A percentile compares a stretch with the other conserved stretches of the same genome.
Conservation (phyloP, 495 filamentous ascomycete species). For the Talaromyces thailandensis region DNA sequence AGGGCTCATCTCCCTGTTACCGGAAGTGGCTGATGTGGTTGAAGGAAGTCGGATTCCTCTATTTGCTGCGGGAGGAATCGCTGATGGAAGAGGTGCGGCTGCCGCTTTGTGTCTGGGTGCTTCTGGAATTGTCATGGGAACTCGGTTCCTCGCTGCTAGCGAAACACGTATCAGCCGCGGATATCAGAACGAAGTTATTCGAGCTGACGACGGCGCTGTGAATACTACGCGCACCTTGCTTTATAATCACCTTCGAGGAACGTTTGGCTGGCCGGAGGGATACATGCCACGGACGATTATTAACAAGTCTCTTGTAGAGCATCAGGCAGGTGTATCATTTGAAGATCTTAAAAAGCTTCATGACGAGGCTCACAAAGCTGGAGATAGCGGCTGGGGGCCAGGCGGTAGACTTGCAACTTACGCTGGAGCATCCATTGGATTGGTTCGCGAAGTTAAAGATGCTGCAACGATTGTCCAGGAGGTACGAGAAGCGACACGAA, state of each 20-base stretch:
- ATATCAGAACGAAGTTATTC: conserved; percentile 52
- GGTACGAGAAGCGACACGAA: conserved; percentile 13
- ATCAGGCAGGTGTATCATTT: conserved; percentile 43
- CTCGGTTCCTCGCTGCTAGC: conserved; percentile 55
- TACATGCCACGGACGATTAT: conserved; percentile 56
- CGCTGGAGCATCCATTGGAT: conserved; percentile 46
- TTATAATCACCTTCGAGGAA: conserved; percentile 64
- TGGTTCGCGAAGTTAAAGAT: conserved; percentile 34
- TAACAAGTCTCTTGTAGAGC: conserved; percentile 53
- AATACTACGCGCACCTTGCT: conserved; percentile 57
- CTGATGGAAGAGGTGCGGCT: conserved; percentile 55
- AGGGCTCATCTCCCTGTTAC: conserved; percentile 48
- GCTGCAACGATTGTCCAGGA: conserved; percentile 38
- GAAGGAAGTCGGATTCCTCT: conserved; percentile 39
- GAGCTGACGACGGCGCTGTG: conserved; percentile 51
- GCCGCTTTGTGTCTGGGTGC: conserved; percentile 62
- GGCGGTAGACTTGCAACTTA: conserved; percentile 63
- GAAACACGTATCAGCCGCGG: conserved; percentile 55
- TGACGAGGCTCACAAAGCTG: conserved; percentile 41
- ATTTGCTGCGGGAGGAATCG: conserved; percentile 65
- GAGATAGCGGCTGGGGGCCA: conserved; percentile 53
- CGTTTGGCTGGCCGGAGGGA: conserved; percentile 54
- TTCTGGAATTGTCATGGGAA: conserved; percentile 59
- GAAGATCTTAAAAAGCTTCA: conserved; percentile 53
- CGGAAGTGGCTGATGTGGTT: conserved; percentile 50